Conservation (phyloP, 352 stramenopile genomes). For the Pythium apleroticum region DNA sequence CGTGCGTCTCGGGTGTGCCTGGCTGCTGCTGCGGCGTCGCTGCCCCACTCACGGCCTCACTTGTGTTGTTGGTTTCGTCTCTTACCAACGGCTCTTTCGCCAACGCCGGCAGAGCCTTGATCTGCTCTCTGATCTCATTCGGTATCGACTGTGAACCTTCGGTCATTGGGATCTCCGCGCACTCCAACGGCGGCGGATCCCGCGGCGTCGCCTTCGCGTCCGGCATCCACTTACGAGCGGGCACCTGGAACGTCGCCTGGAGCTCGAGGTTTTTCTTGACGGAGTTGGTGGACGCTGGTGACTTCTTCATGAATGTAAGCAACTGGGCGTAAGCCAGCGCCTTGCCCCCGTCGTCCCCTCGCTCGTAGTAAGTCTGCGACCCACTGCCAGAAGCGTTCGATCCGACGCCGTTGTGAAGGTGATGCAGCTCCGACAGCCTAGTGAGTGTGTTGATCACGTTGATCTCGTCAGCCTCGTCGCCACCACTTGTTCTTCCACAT, state of each 20-base stretch:
- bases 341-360: constrained; percentile 30
- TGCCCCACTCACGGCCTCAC: not conserved
- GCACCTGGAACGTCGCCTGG: constrained; percentile 59
- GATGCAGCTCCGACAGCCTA: constrained; percentile 61
- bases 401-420: constrained; percentile 13
- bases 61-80: constrained; percentile 29
- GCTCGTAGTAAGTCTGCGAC: constrained; percentile 40
- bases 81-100: constrained; percentile 53
- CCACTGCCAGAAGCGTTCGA: not conserved
- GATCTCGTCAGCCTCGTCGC: constrained; percentile 36
- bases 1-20: not conserved
- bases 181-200: constrained; percentile 54
- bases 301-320: constrained; percentile 66
- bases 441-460: constrained; percentile 75
- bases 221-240: constrained; percentile 58
- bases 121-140: constrained; percentile 46
- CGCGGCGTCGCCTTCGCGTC: constrained; percentile 41
- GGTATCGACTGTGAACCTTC: constrained; percentile 56
- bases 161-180: constrained; percentile 54
- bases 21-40: not conserved
- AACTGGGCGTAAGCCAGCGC: constrained; percentile 39
- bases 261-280: constrained; percentile 73
- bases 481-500: not conserved
- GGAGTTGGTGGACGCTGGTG: constrained; percentile 36
- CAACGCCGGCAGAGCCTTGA: constrained; percentile 40